phyloP scores from a whole-genome alignment of 192 early-diverging fungal genomes.

The Coemansia guatemalensis region DNA sequence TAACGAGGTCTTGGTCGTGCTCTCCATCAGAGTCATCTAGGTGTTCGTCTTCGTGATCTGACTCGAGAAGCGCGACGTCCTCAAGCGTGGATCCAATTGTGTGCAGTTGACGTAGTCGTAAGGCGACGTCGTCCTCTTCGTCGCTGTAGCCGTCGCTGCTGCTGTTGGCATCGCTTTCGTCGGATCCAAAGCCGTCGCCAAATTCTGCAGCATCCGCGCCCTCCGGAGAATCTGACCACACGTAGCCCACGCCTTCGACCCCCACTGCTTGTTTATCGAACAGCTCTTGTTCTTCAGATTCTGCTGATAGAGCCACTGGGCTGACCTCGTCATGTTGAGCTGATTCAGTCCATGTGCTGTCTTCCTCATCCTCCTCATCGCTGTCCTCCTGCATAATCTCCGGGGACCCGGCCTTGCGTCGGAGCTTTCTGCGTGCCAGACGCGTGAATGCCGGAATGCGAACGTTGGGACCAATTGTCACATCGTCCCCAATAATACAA shows the following conservation, averaged over 20 bases:
- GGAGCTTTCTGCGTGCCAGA: slow-evolving; percentile 46
- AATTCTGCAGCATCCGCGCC: background rate
- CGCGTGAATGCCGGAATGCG: slow-evolving; percentile 65
- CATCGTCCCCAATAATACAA: slow-evolving; percentile 69
- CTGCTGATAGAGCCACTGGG: background rate
- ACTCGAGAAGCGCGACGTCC: slow-evolving; percentile 23
- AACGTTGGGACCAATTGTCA: slow-evolving; percentile 70
- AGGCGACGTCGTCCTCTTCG: slow-evolving; percentile 9
- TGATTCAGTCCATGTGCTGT: slow-evolving; percentile 17
- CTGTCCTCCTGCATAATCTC: slow-evolving; percentile 11
- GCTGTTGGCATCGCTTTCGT: slow-evolving; percentile 59
- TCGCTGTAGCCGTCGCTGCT: slow-evolving; percentile 46
- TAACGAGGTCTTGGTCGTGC: slow-evolving; percentile 52
- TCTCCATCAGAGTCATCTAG: slow-evolving; percentile 18
- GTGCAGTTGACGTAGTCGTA: slow-evolving; percentile 20
- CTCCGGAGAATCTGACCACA: slow-evolving; percentile 46
- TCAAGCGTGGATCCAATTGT: slow-evolving; percentile 25
- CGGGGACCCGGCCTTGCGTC: slow-evolving; percentile 2
- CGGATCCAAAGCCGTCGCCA: slow-evolving; percentile 2
- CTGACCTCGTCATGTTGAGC: too few relatives aligned
- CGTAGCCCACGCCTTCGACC: slow-evolving; percentile 59
- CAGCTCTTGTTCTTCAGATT: slow-evolving; percentile 11
- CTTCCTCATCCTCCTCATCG: slow-evolving; percentile 43
- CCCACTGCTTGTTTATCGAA: slow-evolving; percentile 55
- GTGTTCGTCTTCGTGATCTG: slow-evolving; percentile 19